Percentiles rank a stretch among this genome's conserved stretches.
phyloP scores from a whole-genome alignment of 305 asterid genomes.

The Solanum hybrid region DNA sequence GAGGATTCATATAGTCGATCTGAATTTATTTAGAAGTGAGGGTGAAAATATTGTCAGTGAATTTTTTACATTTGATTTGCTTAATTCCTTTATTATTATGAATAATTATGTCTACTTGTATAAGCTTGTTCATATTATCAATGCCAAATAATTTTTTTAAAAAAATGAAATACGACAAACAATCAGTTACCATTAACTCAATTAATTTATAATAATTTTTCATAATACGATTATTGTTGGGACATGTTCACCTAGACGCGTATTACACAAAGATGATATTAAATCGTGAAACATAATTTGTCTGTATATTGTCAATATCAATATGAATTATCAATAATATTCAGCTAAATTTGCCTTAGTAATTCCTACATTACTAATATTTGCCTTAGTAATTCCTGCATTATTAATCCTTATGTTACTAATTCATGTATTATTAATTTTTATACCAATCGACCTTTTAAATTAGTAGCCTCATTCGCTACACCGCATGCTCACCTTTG shows the following conservation, averaged over 20 bases:
- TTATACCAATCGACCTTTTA: neutral
- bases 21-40: neutral
- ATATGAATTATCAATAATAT: no score
- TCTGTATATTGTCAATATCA: no score
- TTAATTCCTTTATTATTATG: neutral
- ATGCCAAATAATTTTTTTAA: neutral
- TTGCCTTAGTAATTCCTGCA: no score
- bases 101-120: neutral
- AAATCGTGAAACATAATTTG: neutral
- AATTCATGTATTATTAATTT: no score
- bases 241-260: neutral
- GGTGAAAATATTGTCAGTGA: neutral
- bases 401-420: no score
- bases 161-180: neutral
- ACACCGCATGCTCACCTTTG: neutral
- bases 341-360: no score
- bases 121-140: neutral
- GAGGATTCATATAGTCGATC: neutral
- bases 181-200: no score
- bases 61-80: neutral
- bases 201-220: neutral
- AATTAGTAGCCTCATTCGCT: neutral
- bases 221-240: neutral
- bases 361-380: no score
- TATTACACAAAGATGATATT: neutral